Evolutionary conservation across 2,329 filamentous ascomycete genomes (phyloP).

Genomic region (Diaporthe humulicola): DNA sequence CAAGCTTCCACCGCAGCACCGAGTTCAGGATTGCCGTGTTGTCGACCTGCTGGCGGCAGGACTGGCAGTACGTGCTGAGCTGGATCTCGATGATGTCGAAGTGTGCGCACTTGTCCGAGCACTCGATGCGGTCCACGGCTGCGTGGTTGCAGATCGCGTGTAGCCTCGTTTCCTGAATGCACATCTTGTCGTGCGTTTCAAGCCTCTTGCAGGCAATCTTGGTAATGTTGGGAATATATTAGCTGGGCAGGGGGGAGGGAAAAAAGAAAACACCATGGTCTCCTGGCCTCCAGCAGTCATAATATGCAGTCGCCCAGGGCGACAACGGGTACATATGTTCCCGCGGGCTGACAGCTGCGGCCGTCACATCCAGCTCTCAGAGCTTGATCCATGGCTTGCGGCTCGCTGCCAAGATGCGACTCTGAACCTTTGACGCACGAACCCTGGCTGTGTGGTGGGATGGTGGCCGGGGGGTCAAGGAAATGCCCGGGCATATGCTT

Average conservation of each 20-base stretch:
- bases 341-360: constrained; percentile 29
- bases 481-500: constrained; percentile 14
- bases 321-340: constrained; percentile 23
- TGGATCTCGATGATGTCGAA: constrained; percentile 36
- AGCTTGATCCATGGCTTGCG: constrained; percentile 27
- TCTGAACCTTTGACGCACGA: constrained; percentile 22
- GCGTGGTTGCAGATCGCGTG: constrained; percentile 38
- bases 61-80: constrained; percentile 38
- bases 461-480: neutral
- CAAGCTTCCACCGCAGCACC: constrained; percentile 21
- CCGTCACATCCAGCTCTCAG: constrained; percentile 24
- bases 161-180: constrained; percentile 36
- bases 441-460: neutral
- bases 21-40: constrained; percentile 31
- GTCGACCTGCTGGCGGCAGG: constrained; percentile 36
- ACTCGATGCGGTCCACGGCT: constrained; percentile 29
- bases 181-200: constrained; percentile 29
- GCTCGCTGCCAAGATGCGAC: constrained; percentile 25
- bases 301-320: neutral
- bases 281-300: neutral
- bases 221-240: neutral
- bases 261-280: neutral
- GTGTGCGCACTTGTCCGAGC: constrained; percentile 32
- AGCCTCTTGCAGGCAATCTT: neutral
- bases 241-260: neutral